Conservation (phyloP, 2,329 filamentous ascomycete genomes). For the Sclerotiophoma versabilis region DNA sequence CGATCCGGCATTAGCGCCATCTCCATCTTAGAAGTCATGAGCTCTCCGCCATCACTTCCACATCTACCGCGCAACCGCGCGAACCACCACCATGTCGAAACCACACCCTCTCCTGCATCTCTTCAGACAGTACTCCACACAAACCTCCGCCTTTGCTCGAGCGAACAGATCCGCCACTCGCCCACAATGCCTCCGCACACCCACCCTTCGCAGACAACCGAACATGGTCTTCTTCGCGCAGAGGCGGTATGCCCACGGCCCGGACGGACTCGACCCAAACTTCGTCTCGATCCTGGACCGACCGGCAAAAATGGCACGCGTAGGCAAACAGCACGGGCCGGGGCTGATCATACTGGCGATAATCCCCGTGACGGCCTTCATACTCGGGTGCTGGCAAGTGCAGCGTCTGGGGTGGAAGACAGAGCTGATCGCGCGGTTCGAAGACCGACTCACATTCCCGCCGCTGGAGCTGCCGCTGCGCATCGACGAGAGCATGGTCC, state of each 20-base stretch:
- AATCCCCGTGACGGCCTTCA: slow-evolving; percentile 90
- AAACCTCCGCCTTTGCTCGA: slow-evolving; percentile 5
- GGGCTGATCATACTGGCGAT: slow-evolving; percentile 83
- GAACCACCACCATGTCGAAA: slow-evolving; percentile 38
- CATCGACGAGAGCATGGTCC: slow-evolving; percentile 80
- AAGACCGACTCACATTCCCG: slow-evolving; percentile 85
- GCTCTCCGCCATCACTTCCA: neutral
- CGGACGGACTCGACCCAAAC: slow-evolving; percentile 71
- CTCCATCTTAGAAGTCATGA: neutral
- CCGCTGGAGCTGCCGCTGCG: slow-evolving; percentile 85
- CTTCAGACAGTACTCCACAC: slow-evolving; percentile 37
- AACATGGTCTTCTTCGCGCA: slow-evolving; percentile 21
- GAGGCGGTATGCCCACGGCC: slow-evolving; percentile 32
- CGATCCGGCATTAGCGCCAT: slow-evolving; percentile 17
- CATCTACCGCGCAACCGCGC: neutral
- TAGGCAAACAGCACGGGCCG: slow-evolving; percentile 76
- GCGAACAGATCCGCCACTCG: slow-evolving; percentile 25
- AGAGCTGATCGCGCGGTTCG: slow-evolving; percentile 86
- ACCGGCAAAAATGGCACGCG: slow-evolving; percentile 79
- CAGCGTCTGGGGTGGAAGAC: slow-evolving; percentile 93
- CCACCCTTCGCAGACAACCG: slow-evolving; percentile 25
- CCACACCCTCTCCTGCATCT: slow-evolving; percentile 45
- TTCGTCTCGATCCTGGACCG: slow-evolving; percentile 90
- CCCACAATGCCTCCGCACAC: slow-evolving; percentile 47
- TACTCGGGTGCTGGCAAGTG: slow-evolving; percentile 93